These are phyloP conservation scores for Pyronema omphalodes DNA, from an alignment of 495 filamentous ascomycete genomes.

Conservation along the genomic window DNA sequence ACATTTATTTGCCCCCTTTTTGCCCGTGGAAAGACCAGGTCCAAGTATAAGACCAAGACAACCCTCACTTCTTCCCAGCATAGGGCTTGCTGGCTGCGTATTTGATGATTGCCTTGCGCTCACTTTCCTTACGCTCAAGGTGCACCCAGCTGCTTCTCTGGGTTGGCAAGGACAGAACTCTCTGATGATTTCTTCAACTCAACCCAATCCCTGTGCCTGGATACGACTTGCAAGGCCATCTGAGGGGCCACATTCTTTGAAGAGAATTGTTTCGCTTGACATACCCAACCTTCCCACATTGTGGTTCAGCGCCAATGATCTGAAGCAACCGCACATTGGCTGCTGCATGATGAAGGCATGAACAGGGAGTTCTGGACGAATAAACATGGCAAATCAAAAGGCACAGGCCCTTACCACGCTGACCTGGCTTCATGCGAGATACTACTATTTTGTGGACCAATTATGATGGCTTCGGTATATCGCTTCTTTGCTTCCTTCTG, in stretches of 20 bases:
- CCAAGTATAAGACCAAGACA: too few species aligned
- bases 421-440: conserved; percentile 3
- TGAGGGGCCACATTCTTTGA: neutral
- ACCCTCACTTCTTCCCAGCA: too few species aligned
- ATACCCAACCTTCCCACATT: neutral
- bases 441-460: neutral
- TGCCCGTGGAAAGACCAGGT: neutral
- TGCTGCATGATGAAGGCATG: conserved; percentile 1
- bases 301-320: neutral
- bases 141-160: too few species aligned
- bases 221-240: neutral
- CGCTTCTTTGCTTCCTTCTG: neutral
- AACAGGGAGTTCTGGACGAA: conserved; percentile 1
- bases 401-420: neutral
- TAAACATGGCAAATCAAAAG: neutral
- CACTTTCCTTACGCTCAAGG: neutral
- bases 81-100: neutral
- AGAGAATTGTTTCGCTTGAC: conserved; percentile 1
- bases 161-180: too few species aligned
- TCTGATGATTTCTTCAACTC: neutral
- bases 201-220: neutral
- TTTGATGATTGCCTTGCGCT: neutral
- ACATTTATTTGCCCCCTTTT: neutral
- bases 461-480: neutral
- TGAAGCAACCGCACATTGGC: neutral